Percentiles rank a stretch among this genome's conserved stretches.
These are phyloP conservation scores for Boletellus deceptivus DNA, from an alignment of 1,284 basidiomycete genomes.

Conservation along the genomic window DNA sequence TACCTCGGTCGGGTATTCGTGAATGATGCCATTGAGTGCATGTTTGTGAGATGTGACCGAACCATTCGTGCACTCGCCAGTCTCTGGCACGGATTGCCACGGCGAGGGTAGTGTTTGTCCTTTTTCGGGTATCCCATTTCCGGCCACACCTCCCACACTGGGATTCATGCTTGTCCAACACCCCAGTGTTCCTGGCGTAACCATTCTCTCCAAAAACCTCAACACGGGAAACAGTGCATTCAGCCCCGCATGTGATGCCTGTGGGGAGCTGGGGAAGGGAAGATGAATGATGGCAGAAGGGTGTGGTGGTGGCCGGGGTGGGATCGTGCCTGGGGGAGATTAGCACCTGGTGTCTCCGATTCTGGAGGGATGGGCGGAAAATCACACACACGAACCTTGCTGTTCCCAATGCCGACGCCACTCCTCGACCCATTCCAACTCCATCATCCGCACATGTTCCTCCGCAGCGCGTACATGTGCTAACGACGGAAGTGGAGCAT, in stretches of 20 bases:
- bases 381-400: slow-evolving; percentile 8
- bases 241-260: slow-evolving; percentile 46
- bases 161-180: slow-evolving; percentile 15
- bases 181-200: slow-evolving; percentile 43
- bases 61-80: slow-evolving; percentile 17
- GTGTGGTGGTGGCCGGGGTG: slow-evolving; percentile 64
- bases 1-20: slow-evolving; percentile 16
- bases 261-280: slow-evolving; percentile 67
- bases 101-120: slow-evolving; percentile 13
- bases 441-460: slow-evolving; percentile 63
- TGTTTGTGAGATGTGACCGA: slow-evolving; percentile 10
- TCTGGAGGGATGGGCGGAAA: not conserved
- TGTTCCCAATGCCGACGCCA: slow-evolving; percentile 31
- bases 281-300: slow-evolving; percentile 71
- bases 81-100: slow-evolving; percentile 28
- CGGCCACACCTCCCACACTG: not conserved
- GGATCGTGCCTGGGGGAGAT: slow-evolving; percentile 26
- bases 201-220: slow-evolving; percentile 58
- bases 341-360: not conserved
- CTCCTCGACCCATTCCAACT: slow-evolving; percentile 55
- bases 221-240: slow-evolving; percentile 56
- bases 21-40: slow-evolving; percentile 2
- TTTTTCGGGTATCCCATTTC: slow-evolving; percentile 8
- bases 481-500: slow-evolving; percentile 62
- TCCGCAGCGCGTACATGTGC: slow-evolving; percentile 67